phyloP scores from a whole-genome alignment of 2,329 filamentous ascomycete genomes.

The Cylindrodendrum hubeiense region DNA sequence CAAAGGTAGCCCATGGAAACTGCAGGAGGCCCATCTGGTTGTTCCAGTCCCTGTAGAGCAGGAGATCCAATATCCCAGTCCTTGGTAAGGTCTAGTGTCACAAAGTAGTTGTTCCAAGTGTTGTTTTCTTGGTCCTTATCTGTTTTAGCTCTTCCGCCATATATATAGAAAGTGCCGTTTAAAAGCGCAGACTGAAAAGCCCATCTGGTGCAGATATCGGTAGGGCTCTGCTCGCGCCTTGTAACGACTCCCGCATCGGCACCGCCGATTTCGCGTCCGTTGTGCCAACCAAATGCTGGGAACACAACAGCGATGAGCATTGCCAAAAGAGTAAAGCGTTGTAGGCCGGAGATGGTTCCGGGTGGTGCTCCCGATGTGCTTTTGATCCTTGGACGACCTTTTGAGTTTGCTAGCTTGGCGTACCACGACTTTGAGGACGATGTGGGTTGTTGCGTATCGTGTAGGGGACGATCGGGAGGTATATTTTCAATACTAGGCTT shows the following conservation, averaged over 20 bases:
- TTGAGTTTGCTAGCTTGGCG: constrained; percentile 53
- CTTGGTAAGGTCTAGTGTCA: constrained; percentile 77
- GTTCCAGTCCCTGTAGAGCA: constrained; percentile 70
- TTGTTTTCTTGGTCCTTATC: constrained; percentile 68
- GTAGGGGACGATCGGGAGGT: constrained; percentile 13
- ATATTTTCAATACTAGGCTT: constrained; percentile 7
- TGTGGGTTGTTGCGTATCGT: constrained; percentile 30
- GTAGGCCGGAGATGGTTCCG: constrained; percentile 54
- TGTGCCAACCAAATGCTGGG: constrained; percentile 59
- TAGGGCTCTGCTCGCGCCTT: constrained; percentile 42
- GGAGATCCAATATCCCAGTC: constrained; percentile 78
- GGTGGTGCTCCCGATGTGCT: constrained; percentile 58
- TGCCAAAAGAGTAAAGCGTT: constrained; percentile 61
- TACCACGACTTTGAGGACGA: constrained; percentile 55
- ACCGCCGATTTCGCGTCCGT: constrained; percentile 55
- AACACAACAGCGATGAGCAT: constrained; percentile 64
- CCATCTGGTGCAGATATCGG: constrained; percentile 73
- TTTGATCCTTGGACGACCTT: constrained; percentile 57
- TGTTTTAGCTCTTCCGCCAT: constrained; percentile 76
- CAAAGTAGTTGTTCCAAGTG: constrained; percentile 82
- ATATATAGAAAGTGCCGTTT: constrained; percentile 82
- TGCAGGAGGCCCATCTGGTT: constrained; percentile 76
- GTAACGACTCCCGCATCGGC: constrained; percentile 62
- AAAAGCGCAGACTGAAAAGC: constrained; percentile 76
- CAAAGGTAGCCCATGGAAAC: constrained; percentile 82